Conservation (phyloP, 2,329 filamentous ascomycete species). For the Fusarium sp. region DNA sequence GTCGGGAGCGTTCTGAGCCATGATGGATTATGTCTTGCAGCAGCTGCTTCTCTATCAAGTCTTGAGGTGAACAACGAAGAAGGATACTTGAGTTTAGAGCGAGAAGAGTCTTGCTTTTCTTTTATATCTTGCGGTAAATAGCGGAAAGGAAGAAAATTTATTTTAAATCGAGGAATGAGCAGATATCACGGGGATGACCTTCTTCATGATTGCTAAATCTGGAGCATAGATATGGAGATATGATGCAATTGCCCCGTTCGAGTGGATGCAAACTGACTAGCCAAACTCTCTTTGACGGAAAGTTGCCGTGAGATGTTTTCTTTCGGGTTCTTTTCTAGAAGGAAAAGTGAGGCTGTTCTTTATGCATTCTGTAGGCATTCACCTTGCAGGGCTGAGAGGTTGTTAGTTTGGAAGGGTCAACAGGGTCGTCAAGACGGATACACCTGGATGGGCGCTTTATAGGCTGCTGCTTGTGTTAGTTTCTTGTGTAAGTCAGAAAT, state of each 20-base stretch:
- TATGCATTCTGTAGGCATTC: neutral
- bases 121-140: neutral
- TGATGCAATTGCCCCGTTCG: slow-evolving; percentile 36
- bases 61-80: neutral
- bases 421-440: neutral
- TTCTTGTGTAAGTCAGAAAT: neutral
- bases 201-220: slow-evolving; percentile 17
- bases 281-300: slow-evolving; percentile 28
- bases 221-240: slow-evolving; percentile 30
- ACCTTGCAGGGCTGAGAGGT: neutral
- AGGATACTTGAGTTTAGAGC: neutral
- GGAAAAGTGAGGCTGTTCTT: slow-evolving; percentile 8
- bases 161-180: neutral
- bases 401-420: neutral
- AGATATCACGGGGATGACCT: neutral
- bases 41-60: neutral
- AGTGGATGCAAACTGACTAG: slow-evolving; percentile 35
- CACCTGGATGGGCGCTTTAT: neutral
- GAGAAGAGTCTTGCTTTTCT: neutral
- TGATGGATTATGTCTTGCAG: slow-evolving; percentile 7
- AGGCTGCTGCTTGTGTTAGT: neutral
- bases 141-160: neutral
- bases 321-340: slow-evolving; percentile 33
- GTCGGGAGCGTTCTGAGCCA: slow-evolving; percentile 39
- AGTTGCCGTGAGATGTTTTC: slow-evolving; percentile 16